A percentile compares a stretch with the other conserved stretches of the same genome.
phyloP scores from a whole-genome alignment of 2,329 filamentous ascomycete genomes.

The Pyrenophora tritici-repentis region DNA sequence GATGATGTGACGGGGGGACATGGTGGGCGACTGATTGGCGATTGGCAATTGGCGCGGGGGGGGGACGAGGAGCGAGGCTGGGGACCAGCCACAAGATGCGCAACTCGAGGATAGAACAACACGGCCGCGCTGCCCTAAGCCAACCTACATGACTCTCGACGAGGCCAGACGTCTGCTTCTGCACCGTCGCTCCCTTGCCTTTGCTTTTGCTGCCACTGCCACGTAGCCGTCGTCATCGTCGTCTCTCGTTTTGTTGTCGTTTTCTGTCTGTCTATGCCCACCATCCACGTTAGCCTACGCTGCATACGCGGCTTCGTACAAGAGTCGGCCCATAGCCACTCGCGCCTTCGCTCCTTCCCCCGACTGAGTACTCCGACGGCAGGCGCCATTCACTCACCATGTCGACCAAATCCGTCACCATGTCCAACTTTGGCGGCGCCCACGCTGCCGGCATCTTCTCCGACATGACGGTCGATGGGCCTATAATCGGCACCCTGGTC shows the following conservation, averaged over 20 bases:
- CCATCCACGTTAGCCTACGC: slow-evolving; percentile 16
- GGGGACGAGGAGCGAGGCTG: slow-evolving; percentile 19
- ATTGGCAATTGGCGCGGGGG: slow-evolving; percentile 8
- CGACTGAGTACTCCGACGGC: not conserved
- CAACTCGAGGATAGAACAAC: slow-evolving; percentile 18
- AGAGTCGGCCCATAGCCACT: slow-evolving; percentile 1
- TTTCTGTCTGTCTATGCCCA: slow-evolving; percentile 24
- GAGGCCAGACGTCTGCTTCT: slow-evolving; percentile 12
- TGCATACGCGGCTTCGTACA: slow-evolving; percentile 20
- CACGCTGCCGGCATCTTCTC: slow-evolving; percentile 94
- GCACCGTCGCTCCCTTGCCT: slow-evolving; percentile 26
- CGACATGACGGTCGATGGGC: slow-evolving; percentile 91
- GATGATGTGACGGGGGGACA: slow-evolving; percentile 11
- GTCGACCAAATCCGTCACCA: slow-evolving; percentile 42
- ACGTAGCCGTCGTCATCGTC: not conserved
- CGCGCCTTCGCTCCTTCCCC: slow-evolving; percentile 6
- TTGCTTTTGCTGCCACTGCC: not conserved
- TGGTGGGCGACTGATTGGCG: slow-evolving; percentile 5
- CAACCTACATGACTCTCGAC: slow-evolving; percentile 4
- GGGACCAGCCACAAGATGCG: slow-evolving; percentile 27
- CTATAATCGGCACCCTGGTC: slow-evolving; percentile 90
- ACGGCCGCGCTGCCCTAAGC: slow-evolving; percentile 5
- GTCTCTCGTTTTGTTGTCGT: not conserved
- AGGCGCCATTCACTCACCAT: slow-evolving; percentile 27
- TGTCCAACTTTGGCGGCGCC: slow-evolving; percentile 56